Conservation (phyloP, 78 protist genomes). For the Dictyostelium intermedium region DNA sequence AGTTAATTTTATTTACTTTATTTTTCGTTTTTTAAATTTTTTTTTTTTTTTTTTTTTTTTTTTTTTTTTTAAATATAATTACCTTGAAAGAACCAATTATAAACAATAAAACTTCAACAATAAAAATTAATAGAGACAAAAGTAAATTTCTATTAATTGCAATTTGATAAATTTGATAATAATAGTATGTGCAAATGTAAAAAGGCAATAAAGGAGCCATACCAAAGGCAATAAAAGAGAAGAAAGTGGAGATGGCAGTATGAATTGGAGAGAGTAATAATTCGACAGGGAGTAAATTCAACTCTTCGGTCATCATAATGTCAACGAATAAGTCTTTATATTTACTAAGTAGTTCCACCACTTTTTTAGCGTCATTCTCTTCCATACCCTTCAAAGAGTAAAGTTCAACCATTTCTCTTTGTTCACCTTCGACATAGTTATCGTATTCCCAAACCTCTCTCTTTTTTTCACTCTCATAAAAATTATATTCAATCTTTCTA, state of each 20-base stretch:
- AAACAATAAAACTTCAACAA: not conserved
- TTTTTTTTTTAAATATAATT: not conserved
- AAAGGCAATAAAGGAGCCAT: constrained; percentile 38
- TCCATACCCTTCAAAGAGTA: constrained; percentile 60
- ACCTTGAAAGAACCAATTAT: constrained; percentile 44
- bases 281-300: constrained; percentile 60
- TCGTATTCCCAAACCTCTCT: constrained; percentile 76
- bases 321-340: constrained; percentile 65
- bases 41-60: no score
- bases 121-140: not conserved
- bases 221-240: constrained; percentile 42
- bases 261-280: constrained; percentile 35
- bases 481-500: constrained; percentile 21
- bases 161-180: not conserved
- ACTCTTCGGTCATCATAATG: constrained; percentile 76
- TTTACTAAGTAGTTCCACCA: constrained; percentile 46
- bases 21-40: no score
- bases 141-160: not conserved
- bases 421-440: constrained; percentile 79
- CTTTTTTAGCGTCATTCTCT: constrained; percentile 47
- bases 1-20: no score
- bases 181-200: not conserved
- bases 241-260: constrained; percentile 3
- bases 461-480: constrained; percentile 44
- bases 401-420: constrained; percentile 75